Evolutionary conservation across 1,139 yeast genomes (phyloP).

Genomic region (Zygosaccharomyces pseudobailii): DNA sequence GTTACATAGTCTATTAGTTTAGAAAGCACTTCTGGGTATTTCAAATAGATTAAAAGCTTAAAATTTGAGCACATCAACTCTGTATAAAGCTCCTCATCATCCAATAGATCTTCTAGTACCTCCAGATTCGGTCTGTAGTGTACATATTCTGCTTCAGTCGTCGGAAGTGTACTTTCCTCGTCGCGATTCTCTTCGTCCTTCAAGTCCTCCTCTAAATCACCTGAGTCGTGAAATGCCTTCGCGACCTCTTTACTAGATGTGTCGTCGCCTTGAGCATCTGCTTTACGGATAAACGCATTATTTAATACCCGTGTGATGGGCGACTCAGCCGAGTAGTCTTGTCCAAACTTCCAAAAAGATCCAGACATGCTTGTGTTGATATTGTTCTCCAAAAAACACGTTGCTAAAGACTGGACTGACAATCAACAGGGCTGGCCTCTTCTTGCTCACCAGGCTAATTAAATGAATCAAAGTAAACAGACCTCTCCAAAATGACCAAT

Average conservation of each 20-base stretch:
- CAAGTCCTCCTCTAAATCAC: slow-evolving; percentile 13
- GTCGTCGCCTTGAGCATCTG: slow-evolving; percentile 16
- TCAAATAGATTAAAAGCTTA: slow-evolving; percentile 69
- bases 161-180: slow-evolving; percentile 22
- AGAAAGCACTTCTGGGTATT: slow-evolving; percentile 66
- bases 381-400: not conserved
- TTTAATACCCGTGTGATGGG: slow-evolving; percentile 65
- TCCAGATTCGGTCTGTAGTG: slow-evolving; percentile 36
- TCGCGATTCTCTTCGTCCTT: slow-evolving; percentile 24
- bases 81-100: slow-evolving; percentile 81
- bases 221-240: slow-evolving; percentile 1
- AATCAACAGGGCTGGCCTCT: not conserved
- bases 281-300: slow-evolving; percentile 36
- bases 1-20: slow-evolving; percentile 66
- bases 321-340: slow-evolving; percentile 72
- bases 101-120: slow-evolving; percentile 63
- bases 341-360: slow-evolving; percentile 88
- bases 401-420: not conserved
- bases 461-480: slow-evolving; percentile 1
- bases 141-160: slow-evolving; percentile 30
- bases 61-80: slow-evolving; percentile 82
- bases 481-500: slow-evolving; percentile 3
- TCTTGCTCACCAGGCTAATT: not conserved
- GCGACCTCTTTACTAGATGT: slow-evolving; percentile 16
- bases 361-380: slow-evolving; percentile 50